phyloP scores from a whole-genome alignment of 1,284 basidiomycete species.

The Melanopsichium pennsylvanicum region DNA sequence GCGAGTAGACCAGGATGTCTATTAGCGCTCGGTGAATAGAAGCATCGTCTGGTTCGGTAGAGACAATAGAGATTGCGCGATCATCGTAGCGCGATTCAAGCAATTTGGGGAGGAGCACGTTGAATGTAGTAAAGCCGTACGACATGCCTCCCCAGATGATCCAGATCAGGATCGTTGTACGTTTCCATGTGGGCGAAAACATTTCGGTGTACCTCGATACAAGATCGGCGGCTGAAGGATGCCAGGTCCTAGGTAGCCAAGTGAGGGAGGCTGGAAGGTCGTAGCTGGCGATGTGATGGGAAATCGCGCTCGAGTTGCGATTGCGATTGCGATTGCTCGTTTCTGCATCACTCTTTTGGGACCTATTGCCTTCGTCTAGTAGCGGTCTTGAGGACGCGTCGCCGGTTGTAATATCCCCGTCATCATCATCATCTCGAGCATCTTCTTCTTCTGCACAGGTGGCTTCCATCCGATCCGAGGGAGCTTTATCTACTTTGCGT shows the following conservation, averaged over 20 bases:
- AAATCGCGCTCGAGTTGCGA: conserved; percentile 2
- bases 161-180: conserved; percentile 75
- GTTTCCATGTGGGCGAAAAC: conserved; percentile 80
- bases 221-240: conserved; percentile 29
- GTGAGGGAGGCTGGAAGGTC: conserved; percentile 25
- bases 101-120: conserved; percentile 90
- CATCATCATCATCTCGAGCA: conserved; percentile 7
- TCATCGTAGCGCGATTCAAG: conserved; percentile 66
- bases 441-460: conserved; percentile 7
- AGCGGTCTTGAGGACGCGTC: conserved; percentile 7
- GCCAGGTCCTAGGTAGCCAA: conserved; percentile 37
- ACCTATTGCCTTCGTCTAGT: neutral
- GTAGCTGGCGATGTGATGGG: neutral
- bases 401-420: neutral
- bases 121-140: conserved; percentile 91
- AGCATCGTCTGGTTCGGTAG: conserved; percentile 20
- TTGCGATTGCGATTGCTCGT: conserved; percentile 1
- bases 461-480: neutral
- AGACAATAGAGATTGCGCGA: neutral
- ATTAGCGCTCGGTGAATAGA: conserved; percentile 29
- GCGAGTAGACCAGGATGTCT: conserved; percentile 56
- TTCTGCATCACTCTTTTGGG: conserved; percentile 8
- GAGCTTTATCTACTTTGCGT: too few species aligned
- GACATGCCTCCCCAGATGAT: conserved; percentile 58
- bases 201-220: conserved; percentile 77